Conservation (phyloP, 164 flowering plant species). For the Malania oleifera region DNA sequence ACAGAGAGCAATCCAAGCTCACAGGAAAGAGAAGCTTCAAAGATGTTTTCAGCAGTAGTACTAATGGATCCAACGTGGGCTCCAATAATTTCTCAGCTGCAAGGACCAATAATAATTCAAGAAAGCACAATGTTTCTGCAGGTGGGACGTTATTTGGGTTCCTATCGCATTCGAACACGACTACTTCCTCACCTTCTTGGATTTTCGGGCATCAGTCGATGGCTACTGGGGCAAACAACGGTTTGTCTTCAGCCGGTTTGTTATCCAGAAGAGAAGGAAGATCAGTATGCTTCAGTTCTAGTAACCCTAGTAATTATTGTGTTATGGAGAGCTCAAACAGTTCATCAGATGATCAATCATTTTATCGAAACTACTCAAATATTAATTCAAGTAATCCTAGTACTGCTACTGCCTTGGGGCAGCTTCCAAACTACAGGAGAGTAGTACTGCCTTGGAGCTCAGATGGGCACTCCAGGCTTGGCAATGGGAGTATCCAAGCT, state of each 20-base stretch:
- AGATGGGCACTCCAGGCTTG: conserved; percentile 16
- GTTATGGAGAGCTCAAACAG: conserved; percentile 20
- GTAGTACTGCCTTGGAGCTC: conserved; percentile 14
- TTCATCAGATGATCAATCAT: conserved; percentile 9
- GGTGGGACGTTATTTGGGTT: conserved; percentile 15
- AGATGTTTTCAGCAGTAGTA: too few species aligned
- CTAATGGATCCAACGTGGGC: conserved; percentile 8
- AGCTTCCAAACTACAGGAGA: conserved; percentile 21
- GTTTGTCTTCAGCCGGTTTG: conserved; percentile 15
- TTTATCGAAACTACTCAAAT: conserved; percentile 8
- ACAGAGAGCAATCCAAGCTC: conserved; percentile 55
- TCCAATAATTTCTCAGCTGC: conserved; percentile 9
- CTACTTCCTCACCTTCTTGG: conserved; percentile 20
- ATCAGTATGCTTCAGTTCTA: conserved; percentile 16
- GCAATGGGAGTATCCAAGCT: conserved; percentile 11
- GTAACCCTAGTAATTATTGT: conserved; percentile 8
- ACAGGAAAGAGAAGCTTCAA: conserved; percentile 38
- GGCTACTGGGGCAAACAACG: conserved; percentile 8
- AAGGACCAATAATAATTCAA: conserved; percentile 17
- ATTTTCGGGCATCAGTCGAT: conserved; percentile 14
- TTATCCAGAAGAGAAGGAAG: conserved; percentile 17
- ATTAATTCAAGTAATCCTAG: too few species aligned
- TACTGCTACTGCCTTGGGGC: conserved; percentile 9
- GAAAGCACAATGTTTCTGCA: conserved; percentile 14
- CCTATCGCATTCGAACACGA: conserved; percentile 12